phyloP scores from a whole-genome alignment of 177 flowering plant genomes.

The Vitis hybrid region DNA sequence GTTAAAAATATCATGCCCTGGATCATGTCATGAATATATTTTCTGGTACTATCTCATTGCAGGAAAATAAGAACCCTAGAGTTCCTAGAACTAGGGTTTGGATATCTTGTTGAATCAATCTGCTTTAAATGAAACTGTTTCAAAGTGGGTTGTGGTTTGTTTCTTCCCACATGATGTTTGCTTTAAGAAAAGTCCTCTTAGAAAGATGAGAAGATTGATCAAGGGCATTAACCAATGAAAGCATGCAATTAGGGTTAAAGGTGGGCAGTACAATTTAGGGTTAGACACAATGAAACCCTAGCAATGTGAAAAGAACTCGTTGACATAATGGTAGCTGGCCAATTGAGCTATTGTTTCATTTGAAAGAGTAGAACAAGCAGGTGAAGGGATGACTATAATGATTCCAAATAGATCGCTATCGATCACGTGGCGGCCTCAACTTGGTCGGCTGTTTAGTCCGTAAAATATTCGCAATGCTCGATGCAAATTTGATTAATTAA shows the following conservation, averaged over 20 bases:
- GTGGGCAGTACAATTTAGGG: not conserved
- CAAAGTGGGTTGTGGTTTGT: not conserved
- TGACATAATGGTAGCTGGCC: conserved; percentile 11
- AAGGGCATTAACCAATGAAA: too few relatives aligned
- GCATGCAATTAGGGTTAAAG: not conserved
- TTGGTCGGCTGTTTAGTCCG: conserved; percentile 31
- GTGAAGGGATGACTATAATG: conserved; percentile 18
- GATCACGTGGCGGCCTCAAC: conserved; percentile 39
- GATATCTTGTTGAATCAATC: not conserved
- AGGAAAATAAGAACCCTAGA: not conserved
- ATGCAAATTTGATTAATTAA: conserved; percentile 24
- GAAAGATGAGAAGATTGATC: not conserved
- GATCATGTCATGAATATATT: not conserved
- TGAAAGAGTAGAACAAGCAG: conserved; percentile 14
- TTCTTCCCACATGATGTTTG: not conserved
- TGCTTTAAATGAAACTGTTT: not conserved
- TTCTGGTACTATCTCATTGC: not conserved
- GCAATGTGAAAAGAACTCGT: conserved; percentile 8
- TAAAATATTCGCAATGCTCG: conserved; percentile 22
- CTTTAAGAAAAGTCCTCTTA: not conserved
- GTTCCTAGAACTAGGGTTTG: not conserved
- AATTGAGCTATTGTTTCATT: not conserved
- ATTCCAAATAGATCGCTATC: conserved; percentile 27
- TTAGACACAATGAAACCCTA: not conserved
- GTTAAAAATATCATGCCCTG: not conserved